Conservation (phyloP, 768 basidiomycete genomes). For the Lactarius hatsudake region DNA sequence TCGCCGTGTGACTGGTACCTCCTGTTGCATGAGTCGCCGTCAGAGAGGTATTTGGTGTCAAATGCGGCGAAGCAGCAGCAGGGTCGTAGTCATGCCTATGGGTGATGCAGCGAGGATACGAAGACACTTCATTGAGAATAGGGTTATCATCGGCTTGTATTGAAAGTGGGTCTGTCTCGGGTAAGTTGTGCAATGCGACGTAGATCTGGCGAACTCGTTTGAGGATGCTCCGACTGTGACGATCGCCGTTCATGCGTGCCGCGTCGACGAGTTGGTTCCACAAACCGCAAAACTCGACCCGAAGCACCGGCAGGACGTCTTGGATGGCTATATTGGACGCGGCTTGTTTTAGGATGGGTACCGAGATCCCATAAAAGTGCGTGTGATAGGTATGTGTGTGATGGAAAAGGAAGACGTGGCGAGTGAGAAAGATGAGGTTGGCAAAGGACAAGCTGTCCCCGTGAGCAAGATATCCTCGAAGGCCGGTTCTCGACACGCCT, state of each 20-base stretch:
- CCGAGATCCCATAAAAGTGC: background rate
- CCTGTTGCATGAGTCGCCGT: background rate
- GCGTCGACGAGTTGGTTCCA: slow-evolving; percentile 12
- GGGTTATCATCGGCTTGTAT: background rate
- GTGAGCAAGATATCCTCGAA: background rate
- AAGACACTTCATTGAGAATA: background rate
- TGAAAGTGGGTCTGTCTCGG: background rate
- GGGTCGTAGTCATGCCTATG: background rate
- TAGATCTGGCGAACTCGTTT: slow-evolving; percentile 8
- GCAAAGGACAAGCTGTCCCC: slow-evolving; percentile 5
- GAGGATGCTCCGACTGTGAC: background rate
- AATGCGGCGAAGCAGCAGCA: background rate
- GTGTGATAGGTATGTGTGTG: background rate
- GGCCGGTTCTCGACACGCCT: background rate
- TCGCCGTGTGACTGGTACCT: background rate
- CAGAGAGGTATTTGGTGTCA: background rate
- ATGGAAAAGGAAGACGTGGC: slow-evolving; percentile 1
- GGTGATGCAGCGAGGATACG: slow-evolving; percentile 9
- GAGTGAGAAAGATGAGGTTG: slow-evolving; percentile 7
- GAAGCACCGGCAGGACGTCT: slow-evolving; percentile 2
- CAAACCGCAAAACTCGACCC: slow-evolving; percentile 2
- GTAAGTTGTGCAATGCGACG: background rate
- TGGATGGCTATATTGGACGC: background rate
- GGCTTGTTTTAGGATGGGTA: background rate
- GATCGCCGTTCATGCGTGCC: background rate